These are phyloP conservation scores for Phaeoacremonium minimum DNA, from an alignment of 2,329 filamentous ascomycete species.

Conservation along the genomic window DNA sequence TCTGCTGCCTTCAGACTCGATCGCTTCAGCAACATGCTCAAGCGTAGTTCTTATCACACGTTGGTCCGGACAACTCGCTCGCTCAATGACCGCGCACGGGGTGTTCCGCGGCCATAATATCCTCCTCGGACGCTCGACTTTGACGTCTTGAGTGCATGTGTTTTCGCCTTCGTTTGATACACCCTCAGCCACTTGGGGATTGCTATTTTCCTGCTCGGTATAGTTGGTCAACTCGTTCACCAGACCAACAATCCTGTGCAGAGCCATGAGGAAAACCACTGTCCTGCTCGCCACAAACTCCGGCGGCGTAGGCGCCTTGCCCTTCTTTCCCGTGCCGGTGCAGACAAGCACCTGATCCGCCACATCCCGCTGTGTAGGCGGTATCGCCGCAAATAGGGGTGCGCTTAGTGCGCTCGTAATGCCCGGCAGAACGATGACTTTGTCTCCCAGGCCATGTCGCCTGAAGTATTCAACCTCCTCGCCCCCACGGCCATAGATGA, in stretches of 20 bases:
- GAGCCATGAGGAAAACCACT: constrained; percentile 90
- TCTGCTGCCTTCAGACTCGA: constrained; percentile 83
- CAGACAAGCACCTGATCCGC: constrained; percentile 94
- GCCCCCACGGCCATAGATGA: constrained; percentile 90
- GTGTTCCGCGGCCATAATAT: constrained; percentile 68
- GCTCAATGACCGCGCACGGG: constrained; percentile 88
- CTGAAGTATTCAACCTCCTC: constrained; percentile 89
- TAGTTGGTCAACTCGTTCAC: constrained; percentile 63
- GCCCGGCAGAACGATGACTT: constrained; percentile 72
- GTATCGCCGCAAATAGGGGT: constrained; percentile 83
- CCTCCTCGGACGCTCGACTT: constrained; percentile 18
- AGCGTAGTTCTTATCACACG: constrained; percentile 86
- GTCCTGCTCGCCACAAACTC: constrained; percentile 73
- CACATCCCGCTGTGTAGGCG: constrained; percentile 82
- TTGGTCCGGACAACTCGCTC: constrained; percentile 92
- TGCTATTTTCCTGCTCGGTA: constrained; percentile 21
- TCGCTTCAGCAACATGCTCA: constrained; percentile 70
- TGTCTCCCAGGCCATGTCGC: constrained; percentile 60
- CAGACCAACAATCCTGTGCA: constrained; percentile 76
- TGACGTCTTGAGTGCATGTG: no score
- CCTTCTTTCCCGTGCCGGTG: constrained; percentile 91
- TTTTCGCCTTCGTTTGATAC: constrained; percentile 20
- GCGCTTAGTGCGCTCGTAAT: constrained; percentile 86
- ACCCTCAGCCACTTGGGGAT: constrained; percentile 9
- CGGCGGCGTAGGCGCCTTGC: constrained; percentile 75